Conservation (phyloP, 108 stramenopile species). For the Cyclotella cryptica region DNA sequence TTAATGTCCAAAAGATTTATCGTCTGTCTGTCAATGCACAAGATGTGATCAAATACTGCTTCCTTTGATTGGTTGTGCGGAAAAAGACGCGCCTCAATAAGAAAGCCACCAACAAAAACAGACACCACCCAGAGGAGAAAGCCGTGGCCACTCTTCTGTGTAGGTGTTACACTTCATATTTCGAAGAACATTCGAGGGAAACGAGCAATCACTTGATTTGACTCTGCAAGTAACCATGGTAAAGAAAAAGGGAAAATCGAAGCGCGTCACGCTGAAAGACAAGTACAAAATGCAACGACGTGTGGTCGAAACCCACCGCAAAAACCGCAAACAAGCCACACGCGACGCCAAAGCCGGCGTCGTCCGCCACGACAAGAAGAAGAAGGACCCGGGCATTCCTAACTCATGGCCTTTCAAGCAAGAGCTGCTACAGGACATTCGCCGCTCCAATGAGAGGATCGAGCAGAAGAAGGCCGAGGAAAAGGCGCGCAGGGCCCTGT, state of each 20-base stretch:
- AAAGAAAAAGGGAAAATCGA: constrained; percentile 98
- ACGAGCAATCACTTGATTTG: no score
- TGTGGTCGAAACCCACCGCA: constrained; percentile 94
- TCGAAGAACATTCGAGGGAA: no score
- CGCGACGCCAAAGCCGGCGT: constrained; percentile 77
- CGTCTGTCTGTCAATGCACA: constrained; percentile 3
- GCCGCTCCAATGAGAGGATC: constrained; percentile 77
- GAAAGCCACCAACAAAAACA: no score
- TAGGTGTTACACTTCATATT: no score
- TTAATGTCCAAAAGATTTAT: neutral
- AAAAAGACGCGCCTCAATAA: no score
- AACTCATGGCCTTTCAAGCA: constrained; percentile 99
- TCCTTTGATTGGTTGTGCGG: no score
- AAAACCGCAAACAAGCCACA: constrained; percentile 90
- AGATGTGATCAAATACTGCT: no score
- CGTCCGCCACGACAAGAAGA: constrained; percentile 69
- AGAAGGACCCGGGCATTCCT: constrained; percentile 98
- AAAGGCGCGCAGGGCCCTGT: constrained; percentile 59
- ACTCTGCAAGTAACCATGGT: constrained; percentile 76
- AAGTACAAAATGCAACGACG: constrained; percentile 96
- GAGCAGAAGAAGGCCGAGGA: constrained; percentile 73
- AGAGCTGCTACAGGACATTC: constrained; percentile 91
- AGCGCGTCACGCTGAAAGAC: constrained; percentile 96
- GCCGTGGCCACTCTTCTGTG: no score
- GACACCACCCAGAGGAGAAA: no score